phyloP scores from a whole-genome alignment of 306 rosid genomes.

The Chamaecrista fasciculata region DNA sequence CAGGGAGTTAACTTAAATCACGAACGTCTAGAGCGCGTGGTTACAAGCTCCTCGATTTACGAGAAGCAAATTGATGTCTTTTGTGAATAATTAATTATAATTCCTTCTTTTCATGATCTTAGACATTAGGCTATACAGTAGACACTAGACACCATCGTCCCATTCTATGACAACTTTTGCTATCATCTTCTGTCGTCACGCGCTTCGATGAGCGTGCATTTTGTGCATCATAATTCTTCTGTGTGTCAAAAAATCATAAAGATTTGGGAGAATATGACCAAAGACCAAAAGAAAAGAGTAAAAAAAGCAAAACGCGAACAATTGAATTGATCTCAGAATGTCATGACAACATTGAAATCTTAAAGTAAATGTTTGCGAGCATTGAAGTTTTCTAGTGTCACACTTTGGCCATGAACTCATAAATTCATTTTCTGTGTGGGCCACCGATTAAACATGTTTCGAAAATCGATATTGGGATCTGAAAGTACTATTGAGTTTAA shows the following conservation, averaged over 20 bases:
- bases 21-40: not conserved
- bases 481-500: not conserved
- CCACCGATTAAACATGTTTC: not conserved
- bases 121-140: too few species aligned
- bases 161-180: too few species aligned
- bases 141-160: too few species aligned
- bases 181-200: constrained; percentile 20
- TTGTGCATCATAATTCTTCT: too few species aligned
- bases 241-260: too few species aligned
- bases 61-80: not conserved
- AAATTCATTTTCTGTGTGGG: not conserved
- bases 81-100: not conserved
- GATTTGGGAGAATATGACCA: not conserved
- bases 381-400: not conserved
- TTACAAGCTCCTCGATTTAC: not conserved
- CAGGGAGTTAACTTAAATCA: too few species aligned
- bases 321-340: not conserved
- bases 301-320: not conserved
- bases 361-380: too few species aligned
- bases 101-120: not conserved
- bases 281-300: not conserved
- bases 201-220: constrained; percentile 32
- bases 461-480: not conserved
- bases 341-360: not conserved
- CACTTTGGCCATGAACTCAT: not conserved